A percentile compares a stretch with the other conserved stretches of the same genome.
Evolutionary conservation across 1,284 basidiomycete species (phyloP).

Genomic region (Rhodotorula sp.): DNA sequence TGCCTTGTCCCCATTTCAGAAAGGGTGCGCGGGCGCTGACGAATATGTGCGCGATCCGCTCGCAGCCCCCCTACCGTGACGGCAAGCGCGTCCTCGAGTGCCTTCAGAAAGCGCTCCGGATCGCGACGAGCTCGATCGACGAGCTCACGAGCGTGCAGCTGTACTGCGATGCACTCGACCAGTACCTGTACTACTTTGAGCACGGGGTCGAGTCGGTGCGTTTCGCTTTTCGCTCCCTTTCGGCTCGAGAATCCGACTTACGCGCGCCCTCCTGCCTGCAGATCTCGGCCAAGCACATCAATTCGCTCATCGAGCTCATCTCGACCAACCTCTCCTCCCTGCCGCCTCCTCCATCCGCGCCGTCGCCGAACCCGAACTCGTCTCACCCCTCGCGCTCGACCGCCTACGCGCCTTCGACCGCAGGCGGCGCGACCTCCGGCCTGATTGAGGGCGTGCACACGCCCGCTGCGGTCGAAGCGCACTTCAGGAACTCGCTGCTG

Average conservation of each 20-base stretch:
- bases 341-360: constrained; percentile 52
- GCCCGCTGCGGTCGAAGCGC: constrained; percentile 85
- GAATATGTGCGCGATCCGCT: constrained; percentile 49
- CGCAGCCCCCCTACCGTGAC: constrained; percentile 79
- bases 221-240: background rate
- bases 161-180: constrained; percentile 89
- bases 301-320: constrained; percentile 88
- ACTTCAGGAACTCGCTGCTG: constrained; percentile 84
- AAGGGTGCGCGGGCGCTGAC: background rate
- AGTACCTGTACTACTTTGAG: constrained; percentile 91
- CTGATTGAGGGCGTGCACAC: constrained; percentile 86
- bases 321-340: constrained; percentile 82
- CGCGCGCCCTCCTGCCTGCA: constrained; percentile 47
- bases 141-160: constrained; percentile 91
- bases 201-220: constrained; percentile 79
- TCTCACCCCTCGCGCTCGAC: constrained; percentile 8
- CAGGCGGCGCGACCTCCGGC: constrained; percentile 63
- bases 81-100: constrained; percentile 94
- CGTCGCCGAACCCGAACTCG: background rate
- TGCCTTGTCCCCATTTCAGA: background rate
- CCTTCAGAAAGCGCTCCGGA: constrained; percentile 87
- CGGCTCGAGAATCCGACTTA: no score
- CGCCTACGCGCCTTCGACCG: constrained; percentile 49
- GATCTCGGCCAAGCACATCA: constrained; percentile 91
- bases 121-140: constrained; percentile 89